Evolutionary conservation across 139 green algal species (phyloP).

Genomic region (Edaphochlamys debaryana): DNA sequence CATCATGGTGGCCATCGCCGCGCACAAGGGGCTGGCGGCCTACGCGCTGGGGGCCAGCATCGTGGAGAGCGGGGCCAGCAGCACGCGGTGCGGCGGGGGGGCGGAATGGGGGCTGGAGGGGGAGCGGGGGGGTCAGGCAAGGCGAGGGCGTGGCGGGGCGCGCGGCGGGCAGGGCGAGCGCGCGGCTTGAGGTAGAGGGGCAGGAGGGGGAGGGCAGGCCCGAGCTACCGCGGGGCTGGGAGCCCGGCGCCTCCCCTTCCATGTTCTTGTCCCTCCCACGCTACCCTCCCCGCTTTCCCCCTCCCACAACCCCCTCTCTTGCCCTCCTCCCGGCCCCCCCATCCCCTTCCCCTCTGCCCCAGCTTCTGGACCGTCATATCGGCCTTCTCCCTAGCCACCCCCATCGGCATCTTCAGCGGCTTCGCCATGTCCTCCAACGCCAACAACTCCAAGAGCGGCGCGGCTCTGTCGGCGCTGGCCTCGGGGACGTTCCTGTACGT

Average conservation of each 20-base stretch:
- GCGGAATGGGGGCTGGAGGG: not conserved
- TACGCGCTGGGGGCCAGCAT: conserved; percentile 84
- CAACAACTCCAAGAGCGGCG: conserved; percentile 53
- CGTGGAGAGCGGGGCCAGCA: conserved; percentile 62
- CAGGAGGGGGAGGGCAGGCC: no score
- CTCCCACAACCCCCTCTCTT: not conserved
- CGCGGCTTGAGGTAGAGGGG: not conserved
- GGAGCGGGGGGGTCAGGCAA: not conserved
- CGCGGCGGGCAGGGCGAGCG: not conserved
- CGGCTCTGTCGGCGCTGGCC: conserved; percentile 74
- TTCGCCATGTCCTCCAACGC: conserved; percentile 61
- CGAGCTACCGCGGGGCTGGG: no score
- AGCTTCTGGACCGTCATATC: conserved; percentile 78
- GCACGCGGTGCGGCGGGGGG: not conserved
- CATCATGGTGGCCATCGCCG: conserved; percentile 86
- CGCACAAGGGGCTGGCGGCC: conserved; percentile 73
- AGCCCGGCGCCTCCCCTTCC: no score
- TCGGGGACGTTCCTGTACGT: conserved; percentile 89
- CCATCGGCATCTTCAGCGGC: conserved; percentile 77
- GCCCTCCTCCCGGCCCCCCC: not conserved
- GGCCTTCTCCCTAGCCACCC: conserved; percentile 77
- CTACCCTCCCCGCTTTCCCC: not conserved
- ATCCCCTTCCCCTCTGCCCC: no score
- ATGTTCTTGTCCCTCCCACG: no score
- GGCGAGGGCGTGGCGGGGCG: no score